Evolutionary conservation across 129 eudicot species (phyloP), one percentile per base, ranked within the genome.

Genomic region (Pulicaria dysenterica): DNA sequence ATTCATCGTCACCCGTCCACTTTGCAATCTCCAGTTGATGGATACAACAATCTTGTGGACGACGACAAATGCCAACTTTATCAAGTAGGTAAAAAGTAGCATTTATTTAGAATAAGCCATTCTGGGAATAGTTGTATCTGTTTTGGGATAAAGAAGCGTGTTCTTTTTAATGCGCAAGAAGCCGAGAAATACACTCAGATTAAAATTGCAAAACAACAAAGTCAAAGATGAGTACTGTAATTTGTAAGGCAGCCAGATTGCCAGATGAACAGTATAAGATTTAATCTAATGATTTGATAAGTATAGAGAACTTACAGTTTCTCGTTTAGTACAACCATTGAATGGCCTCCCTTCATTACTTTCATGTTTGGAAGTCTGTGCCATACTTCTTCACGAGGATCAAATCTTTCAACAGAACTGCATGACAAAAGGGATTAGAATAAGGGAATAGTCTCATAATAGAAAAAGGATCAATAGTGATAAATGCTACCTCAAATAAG

Each of bases 331-430:
- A 83, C 89, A 39, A 79, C 82, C 76, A 86, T 56, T 7, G 96
- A 87, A 73, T 89, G 98, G 73, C 95, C 84, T 8, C 95, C 91
- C 73, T 92, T 89, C 62, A 42, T 76, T 12, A 83, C 46, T 48
- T 82, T 81, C 95, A 93, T 87, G 62, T 60, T 79, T 19, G 64
- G 79, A 15, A 85, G 24, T 57, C 49, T 50, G 24, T 69, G 69
- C 98, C 98, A 93, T 1, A 46, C 68, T 69, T 73, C 78, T 69
- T 85, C 92, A 70, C 98, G 86, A 7, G 98, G 92, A 70, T 93
- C 98, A 77, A 82, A 79, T 73, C 91, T 85, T 80, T 87, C 98
- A 41, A 72, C 87, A 14, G 98, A 81, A 31, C 98, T 93, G 83
- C 73, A 69, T 49, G 41, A 16, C 45, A 56, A 14, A 11, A 57